These are phyloP conservation scores for Mollisia scopiformis DNA, from an alignment of 2,329 filamentous ascomycete species.

Conservation along the genomic window DNA sequence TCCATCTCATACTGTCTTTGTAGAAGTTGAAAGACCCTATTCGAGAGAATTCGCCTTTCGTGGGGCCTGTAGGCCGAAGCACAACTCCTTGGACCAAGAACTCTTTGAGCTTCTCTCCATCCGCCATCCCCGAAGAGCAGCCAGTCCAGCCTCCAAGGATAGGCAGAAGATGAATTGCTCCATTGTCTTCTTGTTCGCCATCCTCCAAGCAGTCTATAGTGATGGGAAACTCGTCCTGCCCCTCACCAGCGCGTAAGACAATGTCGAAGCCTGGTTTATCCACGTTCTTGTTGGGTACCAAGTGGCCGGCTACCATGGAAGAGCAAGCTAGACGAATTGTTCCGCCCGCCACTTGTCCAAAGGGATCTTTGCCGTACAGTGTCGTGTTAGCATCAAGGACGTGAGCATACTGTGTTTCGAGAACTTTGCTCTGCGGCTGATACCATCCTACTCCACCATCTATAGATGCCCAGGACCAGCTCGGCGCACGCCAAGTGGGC, in stretches of 20 bases:
- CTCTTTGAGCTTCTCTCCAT: not conserved
- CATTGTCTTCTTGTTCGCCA: not conserved
- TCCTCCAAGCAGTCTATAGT: slow-evolving; percentile 17
- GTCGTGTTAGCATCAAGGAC: slow-evolving; percentile 19
- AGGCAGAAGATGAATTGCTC: slow-evolving; percentile 9
- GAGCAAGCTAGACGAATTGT: slow-evolving; percentile 15
- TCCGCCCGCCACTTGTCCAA: slow-evolving; percentile 20
- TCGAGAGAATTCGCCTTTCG: slow-evolving; percentile 13
- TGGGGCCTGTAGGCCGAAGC: slow-evolving; percentile 12
- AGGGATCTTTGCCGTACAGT: slow-evolving; percentile 14
- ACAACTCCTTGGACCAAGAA: slow-evolving; percentile 8
- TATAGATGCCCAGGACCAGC: slow-evolving; percentile 23
- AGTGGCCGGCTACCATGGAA: slow-evolving; percentile 13
- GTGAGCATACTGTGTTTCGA: slow-evolving; percentile 11
- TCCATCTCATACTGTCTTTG: not conserved
- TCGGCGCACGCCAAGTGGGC: slow-evolving; percentile 17
- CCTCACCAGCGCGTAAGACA: not conserved
- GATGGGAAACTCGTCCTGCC: slow-evolving; percentile 1
- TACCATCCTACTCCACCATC: not conserved
- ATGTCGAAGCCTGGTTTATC: not conserved
- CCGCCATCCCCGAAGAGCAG: too few relatives aligned
- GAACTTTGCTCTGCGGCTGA: not conserved
- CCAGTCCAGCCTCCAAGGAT: slow-evolving; percentile 7
- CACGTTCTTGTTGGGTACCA: slow-evolving; percentile 1
- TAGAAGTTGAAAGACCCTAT: slow-evolving; percentile 11